Base-by-base conservation (phyloP, 306 rosid genomes). In the Lagenaria siceraria region DNA sequence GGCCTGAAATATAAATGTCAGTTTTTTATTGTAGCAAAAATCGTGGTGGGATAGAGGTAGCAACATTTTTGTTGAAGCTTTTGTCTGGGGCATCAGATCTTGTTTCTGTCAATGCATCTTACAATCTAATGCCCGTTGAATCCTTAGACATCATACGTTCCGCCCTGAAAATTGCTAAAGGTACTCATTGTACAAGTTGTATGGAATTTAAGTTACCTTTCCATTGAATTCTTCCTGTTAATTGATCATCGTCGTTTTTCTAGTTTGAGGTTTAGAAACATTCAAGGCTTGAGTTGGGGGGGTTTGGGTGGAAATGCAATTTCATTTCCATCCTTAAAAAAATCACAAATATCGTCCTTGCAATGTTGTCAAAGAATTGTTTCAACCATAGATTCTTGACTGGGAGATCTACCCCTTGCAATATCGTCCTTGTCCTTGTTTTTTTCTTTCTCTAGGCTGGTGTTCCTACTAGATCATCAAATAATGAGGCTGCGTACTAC, bases 41-140 rank as follows among this genome's bases (percentile, higher is more conserved):
- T 73, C 96, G 86, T 24, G 99, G 97, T 70, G 93, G 92, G 79
- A 88, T 86, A 76, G 91, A 85, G 76, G 69, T 89, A 77, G 97
- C 97, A 24, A 86, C 75, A 17, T 90, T 95, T 87, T 82, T 90
- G 78, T 84, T 87, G 13, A 87, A 79, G 82, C 88, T 95, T 74
- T 60, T 90, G 76, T 70, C 85, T 38, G 63, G 53, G 61, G 91
- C 97, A 77, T 92, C 97, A 53, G 81, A 87, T 79, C 89, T 92
- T 36, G 80, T 73, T 70, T 66, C 83, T 22, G 92, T 90, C 83
- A 85, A 95, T 84, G 97, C 93, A 21, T 79, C 96, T 43, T 80
- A 86, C 77, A 95, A 95, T 89, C 79, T 86, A 72, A 86, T 90
- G 93, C 96, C 93, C 29, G 51, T 72, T 40, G 92, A 87, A 81